phyloP scores from a whole-genome alignment of 805 yeast genomes.

The Suhomyces kilbournensis region DNA sequence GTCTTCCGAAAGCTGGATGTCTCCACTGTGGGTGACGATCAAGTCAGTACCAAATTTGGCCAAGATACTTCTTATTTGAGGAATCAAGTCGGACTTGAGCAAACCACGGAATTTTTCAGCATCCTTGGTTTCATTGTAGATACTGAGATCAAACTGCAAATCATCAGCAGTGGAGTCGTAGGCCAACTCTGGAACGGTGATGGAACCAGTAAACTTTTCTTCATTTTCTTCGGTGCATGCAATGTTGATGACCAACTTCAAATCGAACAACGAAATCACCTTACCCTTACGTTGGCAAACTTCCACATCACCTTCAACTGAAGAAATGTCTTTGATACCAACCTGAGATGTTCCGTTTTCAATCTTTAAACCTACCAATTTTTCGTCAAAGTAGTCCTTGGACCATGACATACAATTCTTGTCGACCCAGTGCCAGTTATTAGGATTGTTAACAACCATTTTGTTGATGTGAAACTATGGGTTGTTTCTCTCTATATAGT shows the following conservation, averaged over 20 bases:
- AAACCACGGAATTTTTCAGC: slow-evolving; percentile 52
- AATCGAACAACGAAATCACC: slow-evolving; percentile 86
- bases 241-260: slow-evolving; percentile 62
- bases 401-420: slow-evolving; percentile 96
- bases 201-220: slow-evolving; percentile 59
- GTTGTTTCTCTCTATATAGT: neutral
- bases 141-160: slow-evolving; percentile 75
- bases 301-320: slow-evolving; percentile 92
- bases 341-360: slow-evolving; percentile 29
- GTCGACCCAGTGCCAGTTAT: slow-evolving; percentile 99
- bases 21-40: slow-evolving; percentile 72
- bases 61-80: slow-evolving; percentile 62
- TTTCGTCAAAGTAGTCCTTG: slow-evolving; percentile 63
- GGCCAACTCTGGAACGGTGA: slow-evolving; percentile 87
- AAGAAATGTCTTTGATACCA: slow-evolving; percentile 42
- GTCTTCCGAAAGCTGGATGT: slow-evolving; percentile 71
- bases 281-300: slow-evolving; percentile 97
- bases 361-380: slow-evolving; percentile 50
- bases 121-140: slow-evolving; percentile 51
- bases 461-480: slow-evolving; percentile 3
- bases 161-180: slow-evolving; percentile 87
- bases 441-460: slow-evolving; percentile 96
- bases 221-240: slow-evolving; percentile 41
- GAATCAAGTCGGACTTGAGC: slow-evolving; percentile 55
- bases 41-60: slow-evolving; percentile 73